Evolutionary conservation across 495 filamentous ascomycete species (phyloP), one percentile per base, ranked within the genome.

Genomic region (Podospora conica): DNA sequence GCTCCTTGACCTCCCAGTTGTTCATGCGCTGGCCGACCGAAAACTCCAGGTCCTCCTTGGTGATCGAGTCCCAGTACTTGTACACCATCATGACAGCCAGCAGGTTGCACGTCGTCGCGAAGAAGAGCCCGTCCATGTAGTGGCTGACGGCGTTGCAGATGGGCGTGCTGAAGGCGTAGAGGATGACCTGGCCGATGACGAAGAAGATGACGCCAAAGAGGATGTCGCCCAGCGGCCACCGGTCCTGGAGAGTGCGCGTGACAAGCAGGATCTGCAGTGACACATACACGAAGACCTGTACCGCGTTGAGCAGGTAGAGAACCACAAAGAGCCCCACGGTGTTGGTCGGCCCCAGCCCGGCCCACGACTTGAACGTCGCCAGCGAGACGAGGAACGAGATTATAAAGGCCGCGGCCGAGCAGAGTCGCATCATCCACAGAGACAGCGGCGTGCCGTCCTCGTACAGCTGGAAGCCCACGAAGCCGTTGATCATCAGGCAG

Each of bases 51-150:
- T 99, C 95, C 81, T 98, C 95, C 73, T 90, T 93, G 58, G 95
- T 99, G 79, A 99, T 98, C 25, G 94, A 97, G 76, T 99, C 95
- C 95, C 95, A 99, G 82, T 96, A 98, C 92, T 99, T 99, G 84
- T 99, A 99, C 11, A 98, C 89, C 95, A 99, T 99, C 95, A 99
- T 99, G 60, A 98, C 94, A 2, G 88, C 94, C 10, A 98, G 82
- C 31, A 99, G 79, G 73, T 99, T 98, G 80, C 91, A 94, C 68
- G 93, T 88, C 0, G 93, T 96, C 15, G 93, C 90, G 73, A 99
- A 95, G 79, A 99, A 96, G 40, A 98, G 79, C 0, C 94, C 95
- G 73, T 99, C 95, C 58, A 99, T 74, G 70, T 97, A 99, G 75
- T 99, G 95, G 75, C 92, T 90, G 54, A 91, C 89, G 25, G 84